Evolutionary conservation across 2,329 filamentous ascomycete species (phyloP), one percentile per base, ranked within the genome.

Genomic region (Cladosporium sp.): DNA sequence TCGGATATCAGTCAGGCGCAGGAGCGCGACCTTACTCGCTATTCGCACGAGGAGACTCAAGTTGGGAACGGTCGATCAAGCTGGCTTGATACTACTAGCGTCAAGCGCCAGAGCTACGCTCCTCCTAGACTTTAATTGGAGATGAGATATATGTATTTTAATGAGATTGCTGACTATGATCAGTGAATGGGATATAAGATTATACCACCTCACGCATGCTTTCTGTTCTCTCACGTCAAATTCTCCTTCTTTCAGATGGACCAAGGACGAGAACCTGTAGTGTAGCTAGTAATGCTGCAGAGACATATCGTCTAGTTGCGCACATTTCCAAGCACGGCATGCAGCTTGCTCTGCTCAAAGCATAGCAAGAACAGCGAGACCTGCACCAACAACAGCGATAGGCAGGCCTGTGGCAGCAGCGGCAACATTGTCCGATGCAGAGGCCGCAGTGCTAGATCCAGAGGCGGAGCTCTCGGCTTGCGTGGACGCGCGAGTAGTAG

Each of bases 31-130:
- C 49, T 63, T 14, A 63, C 60, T 21, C 30, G 47, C 4, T 63
- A 63, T 41, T 63, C 60, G 7, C 60, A 63, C n/a, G 60, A 63
- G 26, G 60, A 63, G n/a, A 47, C 8, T 21, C 41, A 47, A 4
- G n/a, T 47, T 47, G 41, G 41, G 1, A 47, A 47, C 41, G n/a
- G n/a, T 47, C 41, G 41, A 47, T 47, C 41, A 24, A 47, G 41
- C 41, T 47, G 41, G 41, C 41, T 47, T 24, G 41, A 47, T 47
- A 47, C 41, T 21, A 7, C 41, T 12, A 47, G 41, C n/a, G n/a
- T 18, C 10, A 47, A 47, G n/a, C 41, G 41, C 10, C 41, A 47
- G 41, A 47, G 41, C n/a, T 47, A 21, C n/a, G 41, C 41, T 1
- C 41, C 41, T 4, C 41, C 41, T 47, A 24, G 41, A 47, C 8